Evolutionary conservation across 1,139 yeast genomes (phyloP).

Genomic region (Yamadazyma epiphylla): DNA sequence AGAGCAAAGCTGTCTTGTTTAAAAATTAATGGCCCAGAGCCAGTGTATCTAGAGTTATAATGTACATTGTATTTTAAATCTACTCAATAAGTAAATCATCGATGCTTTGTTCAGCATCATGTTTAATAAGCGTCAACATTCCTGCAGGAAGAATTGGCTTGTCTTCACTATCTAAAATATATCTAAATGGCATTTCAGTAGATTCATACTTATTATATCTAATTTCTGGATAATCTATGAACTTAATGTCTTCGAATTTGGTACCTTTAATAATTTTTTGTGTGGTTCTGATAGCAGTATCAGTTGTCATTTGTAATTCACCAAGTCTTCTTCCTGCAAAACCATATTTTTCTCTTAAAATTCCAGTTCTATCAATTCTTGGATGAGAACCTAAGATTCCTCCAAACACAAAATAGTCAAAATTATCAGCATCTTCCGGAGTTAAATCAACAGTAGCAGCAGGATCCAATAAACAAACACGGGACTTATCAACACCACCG

Average conservation of each 20-base stretch:
- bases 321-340: conserved; percentile 86
- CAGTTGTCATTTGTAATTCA: conserved; percentile 91
- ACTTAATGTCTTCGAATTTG: conserved; percentile 67
- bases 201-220: conserved; percentile 84
- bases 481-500: conserved; percentile 41
- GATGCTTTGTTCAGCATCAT: conserved; percentile 75
- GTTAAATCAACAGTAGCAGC: conserved; percentile 70
- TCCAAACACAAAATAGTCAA: conserved; percentile 90
- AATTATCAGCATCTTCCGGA: conserved; percentile 62
- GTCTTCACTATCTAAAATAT: conserved; percentile 59
- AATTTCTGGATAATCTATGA: conserved; percentile 91
- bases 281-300: conserved; percentile 91
- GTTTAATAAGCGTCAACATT: conserved; percentile 80
- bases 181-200: conserved; percentile 97
- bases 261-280: conserved; percentile 62
- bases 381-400: conserved; percentile 97
- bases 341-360: conserved; percentile 73
- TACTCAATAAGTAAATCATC: conserved; percentile 50
- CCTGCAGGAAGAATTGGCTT: conserved; percentile 88
- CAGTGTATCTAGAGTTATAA: conserved; percentile 1
- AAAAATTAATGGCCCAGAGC: no score
- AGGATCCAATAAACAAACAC: conserved; percentile 86
- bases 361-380: conserved; percentile 92
- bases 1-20: conserved; percentile 22
- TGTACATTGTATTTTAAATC: no score